phyloP scores from a whole-genome alignment of 2,329 filamentous ascomycete species.

The Penicillium palitans region DNA sequence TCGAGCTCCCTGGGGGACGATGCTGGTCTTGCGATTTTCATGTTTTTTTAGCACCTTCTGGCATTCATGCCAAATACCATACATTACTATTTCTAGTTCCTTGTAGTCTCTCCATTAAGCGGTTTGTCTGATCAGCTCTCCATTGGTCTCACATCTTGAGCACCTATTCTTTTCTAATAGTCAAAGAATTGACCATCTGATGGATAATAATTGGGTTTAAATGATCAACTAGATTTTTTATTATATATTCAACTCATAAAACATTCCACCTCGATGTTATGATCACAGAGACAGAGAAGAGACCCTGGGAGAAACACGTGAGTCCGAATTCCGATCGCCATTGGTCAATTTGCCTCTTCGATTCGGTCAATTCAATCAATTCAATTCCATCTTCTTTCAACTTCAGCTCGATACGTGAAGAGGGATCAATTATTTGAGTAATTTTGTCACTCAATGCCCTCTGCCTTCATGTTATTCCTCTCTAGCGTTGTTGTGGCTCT shows the following conservation, averaged over 20 bases:
- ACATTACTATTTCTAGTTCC: background rate
- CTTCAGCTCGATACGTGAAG: background rate
- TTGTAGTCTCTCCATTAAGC: background rate
- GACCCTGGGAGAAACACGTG: slow-evolving; percentile 9
- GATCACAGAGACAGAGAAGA: background rate
- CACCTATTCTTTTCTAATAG: background rate
- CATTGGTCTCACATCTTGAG: background rate
- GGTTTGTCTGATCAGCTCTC: background rate
- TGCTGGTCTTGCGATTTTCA: background rate
- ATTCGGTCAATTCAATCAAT: background rate
- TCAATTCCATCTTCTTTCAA: background rate
- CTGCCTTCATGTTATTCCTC: slow-evolving; percentile 18
- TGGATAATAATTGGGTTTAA: too few species aligned
- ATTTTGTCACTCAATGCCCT: slow-evolving; percentile 6
- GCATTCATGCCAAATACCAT: slow-evolving; percentile 2
- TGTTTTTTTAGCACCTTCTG: slow-evolving; percentile 5
- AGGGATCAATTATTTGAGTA: background rate
- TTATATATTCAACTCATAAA: background rate
- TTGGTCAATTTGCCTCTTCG: background rate
- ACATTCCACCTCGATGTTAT: background rate
- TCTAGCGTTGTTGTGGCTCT: slow-evolving; percentile 25
- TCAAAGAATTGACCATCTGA: background rate
- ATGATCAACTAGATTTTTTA: background rate
- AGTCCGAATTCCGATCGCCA: slow-evolving; percentile 6
- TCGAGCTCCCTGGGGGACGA: background rate